Base-by-base conservation (phyloP, 2,329 filamentous ascomycete genomes). In the Xylaria sp. region DNA sequence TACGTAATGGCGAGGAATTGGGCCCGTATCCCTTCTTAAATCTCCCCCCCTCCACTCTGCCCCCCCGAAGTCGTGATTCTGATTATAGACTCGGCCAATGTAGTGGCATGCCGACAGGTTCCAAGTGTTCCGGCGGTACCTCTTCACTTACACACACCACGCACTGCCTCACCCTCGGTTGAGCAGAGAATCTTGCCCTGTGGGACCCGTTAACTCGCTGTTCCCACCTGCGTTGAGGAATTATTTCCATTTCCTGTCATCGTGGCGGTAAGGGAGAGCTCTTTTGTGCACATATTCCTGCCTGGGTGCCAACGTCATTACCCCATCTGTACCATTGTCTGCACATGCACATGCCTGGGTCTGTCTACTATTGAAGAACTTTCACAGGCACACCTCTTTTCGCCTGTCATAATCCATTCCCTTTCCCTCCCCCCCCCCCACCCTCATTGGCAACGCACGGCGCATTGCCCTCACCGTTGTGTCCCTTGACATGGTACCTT, bases 181-280 rank as follows among this genome's bases (percentile, higher is more conserved):
- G 72, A 76, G 74, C 72, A 74, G 63, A 72, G 57, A 68, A 63
- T 62, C 63, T 75, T 76, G 72, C 73, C 71, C 70, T 71, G 79
- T 82, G 79, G 83, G 82, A 85, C 80, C 83, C 82, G 81, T 85
- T 85, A 81, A 76, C 80, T 85, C 83, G 82, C 83, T 80, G 77
- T 79, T 84, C 79, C 82, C 79, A 79, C 78, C 71, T 30, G 72
- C 71, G 73, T 63, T 63, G 73, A 77, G 77, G 76, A 77, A 78
- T 76, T 78, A 72, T 76, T 30, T 74, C 77, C 76, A 78, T 76
- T 74, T 77, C 73, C 73, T 73, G 74, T 74, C 72, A 78, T 73
- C 73, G 75, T 79, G 76, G 76, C 76, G 79, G 81, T 84, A 83
- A 82, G 82, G 74, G 68, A 73, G 63, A 68, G 62, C 65, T 59